Evolutionary conservation across 768 basidiomycete species (phyloP), one percentile per base, ranked within the genome.

Genomic region (Lepiota venenata): DNA sequence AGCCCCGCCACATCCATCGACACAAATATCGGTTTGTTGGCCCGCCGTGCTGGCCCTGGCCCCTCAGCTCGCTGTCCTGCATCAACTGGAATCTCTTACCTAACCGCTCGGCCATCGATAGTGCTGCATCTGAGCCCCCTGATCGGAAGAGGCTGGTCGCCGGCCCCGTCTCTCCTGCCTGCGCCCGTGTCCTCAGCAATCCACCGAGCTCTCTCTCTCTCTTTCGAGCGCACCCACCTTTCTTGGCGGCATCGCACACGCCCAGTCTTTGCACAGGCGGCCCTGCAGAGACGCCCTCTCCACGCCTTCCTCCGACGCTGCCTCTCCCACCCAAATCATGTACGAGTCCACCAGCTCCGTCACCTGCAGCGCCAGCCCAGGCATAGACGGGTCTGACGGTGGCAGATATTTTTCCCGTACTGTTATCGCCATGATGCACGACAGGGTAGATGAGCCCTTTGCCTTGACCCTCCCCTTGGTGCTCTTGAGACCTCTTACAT

Each of bases 251-350:
- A 91, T 90, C 27, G 85, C 90, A 63, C 84, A 89, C 20, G 86
- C 88, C 91, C 91, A 93, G 61, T 93, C 91, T 55, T 72, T 77
- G 62, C 80, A 81, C 50, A 93, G 71, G 41, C 66, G 73, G 21
- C 91, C 91, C 36, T 71, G 70, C 39, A 69, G 65, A 0, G 79
- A 70, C n/a, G 82, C 82, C 50, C 72, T 74, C 48, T 71, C 70
- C 35, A 74, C 76, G 56, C 74, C 72, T 49, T 76, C 78, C 22
- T 71, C 69, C 38, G 70, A 72, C 22, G 80, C 78, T 16, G 81
- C 83, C n/a, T 69, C 73, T 1, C 90, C 89, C 29, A 86, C 73
- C 91, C 91, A 93, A 48, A 93, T 62, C 88, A 93, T 91, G 69
- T 86, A 91, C 52, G 87, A 85, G 61, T 83, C 83, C 45, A 82